A percentile compares a stretch with the other conserved stretches of the same genome.
phyloP scores from a whole-genome alignment of 1,284 basidiomycete species.

The Gomphus sp. region DNA sequence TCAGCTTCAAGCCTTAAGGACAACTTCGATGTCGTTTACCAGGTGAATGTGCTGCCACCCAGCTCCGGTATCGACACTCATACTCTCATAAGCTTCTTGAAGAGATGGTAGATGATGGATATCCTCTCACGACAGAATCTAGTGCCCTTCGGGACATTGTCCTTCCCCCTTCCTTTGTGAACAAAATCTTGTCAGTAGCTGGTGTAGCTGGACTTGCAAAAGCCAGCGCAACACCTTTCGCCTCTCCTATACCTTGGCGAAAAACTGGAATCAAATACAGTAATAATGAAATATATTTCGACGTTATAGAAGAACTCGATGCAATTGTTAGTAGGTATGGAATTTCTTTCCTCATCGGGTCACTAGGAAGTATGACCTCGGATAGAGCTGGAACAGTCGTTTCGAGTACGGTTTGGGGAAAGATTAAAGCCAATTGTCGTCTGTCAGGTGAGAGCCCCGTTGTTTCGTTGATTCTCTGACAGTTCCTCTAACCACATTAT shows the following conservation, averaged over 20 bases:
- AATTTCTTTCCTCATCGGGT: background rate
- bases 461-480: background rate
- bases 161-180: conserved; percentile 75
- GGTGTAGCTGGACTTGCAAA: conserved; percentile 40
- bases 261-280: conserved; percentile 78
- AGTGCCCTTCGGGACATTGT: conserved; percentile 91
- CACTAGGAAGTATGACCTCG: background rate
- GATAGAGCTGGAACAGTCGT: conserved; percentile 67
- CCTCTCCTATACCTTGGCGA: conserved; percentile 92
- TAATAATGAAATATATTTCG: conserved; percentile 92
- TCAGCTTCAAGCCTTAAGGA: conserved; percentile 74
- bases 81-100: conserved; percentile 64
- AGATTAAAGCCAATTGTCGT: conserved; percentile 72
- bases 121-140: conserved; percentile 89
- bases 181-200: conserved; percentile 57
- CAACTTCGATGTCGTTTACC: conserved; percentile 94
- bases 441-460: conserved; percentile 51
- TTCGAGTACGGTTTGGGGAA: conserved; percentile 69
- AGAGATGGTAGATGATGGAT: conserved; percentile 91
- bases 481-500: background rate
- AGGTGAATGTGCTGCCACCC: conserved; percentile 36
- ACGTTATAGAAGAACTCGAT: conserved; percentile 78
- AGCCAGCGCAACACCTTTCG: conserved; percentile 59
- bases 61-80: background rate
- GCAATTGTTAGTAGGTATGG: conserved; percentile 77